These are phyloP conservation scores for Eucalyptus melliodora DNA, from an alignment of 345 rosid genomes.

Conservation along the genomic window DNA sequence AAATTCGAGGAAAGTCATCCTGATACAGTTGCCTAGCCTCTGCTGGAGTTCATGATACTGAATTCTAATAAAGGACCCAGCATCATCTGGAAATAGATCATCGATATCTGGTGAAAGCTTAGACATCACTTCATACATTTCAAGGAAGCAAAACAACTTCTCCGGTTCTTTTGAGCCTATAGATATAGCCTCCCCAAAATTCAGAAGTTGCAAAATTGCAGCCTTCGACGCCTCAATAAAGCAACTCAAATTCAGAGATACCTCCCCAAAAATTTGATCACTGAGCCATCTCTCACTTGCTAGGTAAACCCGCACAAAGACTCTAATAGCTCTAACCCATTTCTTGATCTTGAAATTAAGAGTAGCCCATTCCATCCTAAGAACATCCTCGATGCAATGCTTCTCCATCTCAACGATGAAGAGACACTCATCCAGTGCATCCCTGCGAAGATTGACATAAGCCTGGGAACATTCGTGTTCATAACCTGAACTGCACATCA, in stretches of 20 bases:
- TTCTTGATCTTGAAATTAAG: slow-evolving; percentile 73
- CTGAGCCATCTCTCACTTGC: slow-evolving; percentile 60
- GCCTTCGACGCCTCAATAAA: slow-evolving; percentile 70
- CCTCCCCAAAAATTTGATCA: slow-evolving; percentile 53
- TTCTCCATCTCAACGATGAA: slow-evolving; percentile 67
- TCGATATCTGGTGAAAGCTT: slow-evolving; percentile 59
- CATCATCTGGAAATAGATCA: slow-evolving; percentile 31
- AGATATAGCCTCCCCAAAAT: slow-evolving; percentile 78
- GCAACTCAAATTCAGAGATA: slow-evolving; percentile 21
- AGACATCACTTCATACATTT: slow-evolving; percentile 69
- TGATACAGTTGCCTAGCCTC: slow-evolving; percentile 55
- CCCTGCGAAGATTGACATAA: slow-evolving; percentile 47
- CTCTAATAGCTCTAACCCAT: slow-evolving; percentile 69
- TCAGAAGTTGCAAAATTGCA: slow-evolving; percentile 62
- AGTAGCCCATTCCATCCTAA: slow-evolving; percentile 68
- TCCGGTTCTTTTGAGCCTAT: slow-evolving; percentile 73
- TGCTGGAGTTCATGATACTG: slow-evolving; percentile 51
- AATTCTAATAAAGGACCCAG: slow-evolving; percentile 30
- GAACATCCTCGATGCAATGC: slow-evolving; percentile 76
- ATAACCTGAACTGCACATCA: slow-evolving; percentile 59
- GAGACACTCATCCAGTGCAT: slow-evolving; percentile 72
- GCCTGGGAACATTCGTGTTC: slow-evolving; percentile 72
- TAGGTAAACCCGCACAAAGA: slow-evolving; percentile 58
- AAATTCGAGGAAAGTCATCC: slow-evolving; percentile 59
- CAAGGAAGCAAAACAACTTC: slow-evolving; percentile 59